These are phyloP conservation scores for Sophora flavescens DNA, from an alignment of 306 rosid species.

Conservation along the genomic window DNA sequence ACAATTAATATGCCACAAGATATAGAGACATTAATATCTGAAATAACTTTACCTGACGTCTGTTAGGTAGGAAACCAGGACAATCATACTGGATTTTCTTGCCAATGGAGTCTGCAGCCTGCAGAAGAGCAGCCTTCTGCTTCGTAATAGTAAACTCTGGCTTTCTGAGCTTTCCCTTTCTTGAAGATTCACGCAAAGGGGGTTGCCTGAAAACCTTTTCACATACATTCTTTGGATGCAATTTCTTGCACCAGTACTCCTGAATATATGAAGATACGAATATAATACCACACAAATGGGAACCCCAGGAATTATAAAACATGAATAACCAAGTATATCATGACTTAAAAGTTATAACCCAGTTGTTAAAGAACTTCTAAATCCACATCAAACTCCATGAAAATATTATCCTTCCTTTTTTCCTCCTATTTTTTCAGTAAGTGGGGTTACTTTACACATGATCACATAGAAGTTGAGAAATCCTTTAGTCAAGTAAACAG, in stretches of 20 bases:
- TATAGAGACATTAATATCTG: not conserved
- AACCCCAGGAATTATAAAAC: constrained; percentile 28
- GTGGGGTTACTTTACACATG: constrained; percentile 29
- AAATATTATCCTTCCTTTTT: not conserved
- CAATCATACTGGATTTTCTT: constrained; percentile 92
- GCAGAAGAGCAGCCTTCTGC: constrained; percentile 78
- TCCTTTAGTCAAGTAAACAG: constrained; percentile 19
- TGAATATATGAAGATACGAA: constrained; percentile 46
- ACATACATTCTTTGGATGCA: constrained; percentile 96
- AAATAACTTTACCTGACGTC: constrained; percentile 79
- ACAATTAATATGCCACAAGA: constrained; percentile 17
- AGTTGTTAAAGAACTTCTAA: constrained; percentile 13
- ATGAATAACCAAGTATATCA: not conserved
- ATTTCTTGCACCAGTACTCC: constrained; percentile 97
- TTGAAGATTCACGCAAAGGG: constrained; percentile 84
- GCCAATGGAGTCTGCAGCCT: constrained; percentile 88
- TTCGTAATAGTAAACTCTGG: constrained; percentile 77
- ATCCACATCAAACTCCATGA: not conserved
- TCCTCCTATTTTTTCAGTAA: not conserved
- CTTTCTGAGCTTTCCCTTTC: constrained; percentile 81
- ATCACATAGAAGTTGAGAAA: constrained; percentile 21
- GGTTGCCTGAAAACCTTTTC: constrained; percentile 97
- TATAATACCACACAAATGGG: constrained; percentile 30
- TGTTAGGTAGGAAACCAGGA: constrained; percentile 87
- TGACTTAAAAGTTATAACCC: constrained; percentile 12